phyloP scores from a whole-genome alignment of 495 filamentous ascomycete genomes.

The Neurospora sp. region DNA sequence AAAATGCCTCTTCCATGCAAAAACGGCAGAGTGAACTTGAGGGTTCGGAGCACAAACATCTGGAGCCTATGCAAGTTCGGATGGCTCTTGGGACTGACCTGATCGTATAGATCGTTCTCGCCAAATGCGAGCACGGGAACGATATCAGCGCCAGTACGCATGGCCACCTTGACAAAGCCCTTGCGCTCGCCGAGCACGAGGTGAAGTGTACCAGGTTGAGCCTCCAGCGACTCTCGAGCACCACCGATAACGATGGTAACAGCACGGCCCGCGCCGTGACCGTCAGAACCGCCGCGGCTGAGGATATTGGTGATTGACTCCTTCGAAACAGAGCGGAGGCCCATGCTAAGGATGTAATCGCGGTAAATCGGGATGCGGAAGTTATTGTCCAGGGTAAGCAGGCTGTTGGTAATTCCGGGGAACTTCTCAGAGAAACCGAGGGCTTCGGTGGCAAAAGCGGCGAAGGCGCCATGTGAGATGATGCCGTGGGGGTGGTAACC shows the following conservation, averaged over 20 bases:
- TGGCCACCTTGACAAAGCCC: constrained; percentile 87
- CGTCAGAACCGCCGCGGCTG: constrained; percentile 61
- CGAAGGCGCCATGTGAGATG: constrained; percentile 90
- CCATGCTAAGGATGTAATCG: constrained; percentile 81
- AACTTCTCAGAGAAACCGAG: constrained; percentile 83
- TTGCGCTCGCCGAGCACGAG: constrained; percentile 76
- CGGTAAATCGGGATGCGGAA: constrained; percentile 91
- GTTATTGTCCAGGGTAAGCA: constrained; percentile 87
- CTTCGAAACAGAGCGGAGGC: constrained; percentile 78
- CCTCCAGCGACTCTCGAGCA: constrained; percentile 82
- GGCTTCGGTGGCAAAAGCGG: constrained; percentile 83
- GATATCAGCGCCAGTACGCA: constrained; percentile 80
- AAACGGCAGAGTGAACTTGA: constrained; percentile 90
- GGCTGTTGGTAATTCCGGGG: constrained; percentile 88
- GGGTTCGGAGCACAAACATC: constrained; percentile 64
- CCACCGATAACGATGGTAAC: constrained; percentile 96
- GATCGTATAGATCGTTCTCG: constrained; percentile 93
- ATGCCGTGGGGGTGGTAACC: constrained; percentile 97
- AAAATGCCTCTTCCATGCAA: constrained; percentile 89
- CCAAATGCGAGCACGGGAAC: constrained; percentile 89
- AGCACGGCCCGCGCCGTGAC: constrained; percentile 85
- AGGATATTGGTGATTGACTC: constrained; percentile 85
- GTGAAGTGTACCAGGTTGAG: constrained; percentile 60
- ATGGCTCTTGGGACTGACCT: constrained; percentile 59
- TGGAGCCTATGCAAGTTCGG: constrained; percentile 68